phyloP scores from a whole-genome alignment of 2,329 filamentous ascomycete genomes.

The Nemania sp. region DNA sequence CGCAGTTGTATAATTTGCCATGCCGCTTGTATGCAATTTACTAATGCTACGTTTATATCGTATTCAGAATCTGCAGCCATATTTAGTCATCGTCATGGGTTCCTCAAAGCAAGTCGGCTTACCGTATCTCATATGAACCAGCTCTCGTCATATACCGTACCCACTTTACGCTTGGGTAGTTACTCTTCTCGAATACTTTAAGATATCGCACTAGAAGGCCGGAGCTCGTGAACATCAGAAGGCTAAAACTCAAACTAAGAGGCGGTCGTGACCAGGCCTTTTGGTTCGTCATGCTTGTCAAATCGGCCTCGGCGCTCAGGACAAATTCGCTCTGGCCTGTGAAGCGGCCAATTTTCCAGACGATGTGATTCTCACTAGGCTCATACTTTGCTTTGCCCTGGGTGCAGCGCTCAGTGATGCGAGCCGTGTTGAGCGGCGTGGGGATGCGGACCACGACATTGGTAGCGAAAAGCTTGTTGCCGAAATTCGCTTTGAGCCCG shows the following conservation, averaged over 20 bases:
- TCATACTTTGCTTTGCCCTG: constrained; percentile 99
- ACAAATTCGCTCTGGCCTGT: constrained; percentile 98
- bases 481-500: constrained; percentile 96
- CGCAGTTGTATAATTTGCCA: background rate
- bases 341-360: constrained; percentile 99
- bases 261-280: constrained; percentile 97
- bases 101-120: constrained; percentile 36
- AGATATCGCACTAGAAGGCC: constrained; percentile 92
- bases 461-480: constrained; percentile 94
- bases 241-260: constrained; percentile 88
- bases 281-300: constrained; percentile 98
- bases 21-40: background rate
- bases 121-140: constrained; percentile 97
- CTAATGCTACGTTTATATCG: background rate
- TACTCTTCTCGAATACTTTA: constrained; percentile 99
- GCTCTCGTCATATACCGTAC: constrained; percentile 98
- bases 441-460: constrained; percentile 96
- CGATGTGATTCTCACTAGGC: constrained; percentile 96
- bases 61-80: constrained; percentile 34
- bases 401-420: constrained; percentile 90
- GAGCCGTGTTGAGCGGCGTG: constrained; percentile 94
- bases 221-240: constrained; percentile 98
- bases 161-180: constrained; percentile 99
- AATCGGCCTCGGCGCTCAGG: constrained; percentile 88
- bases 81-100: constrained; percentile 9